phyloP scores from a whole-genome alignment of 129 eudicot species.

The Artemisia argyi region DNA sequence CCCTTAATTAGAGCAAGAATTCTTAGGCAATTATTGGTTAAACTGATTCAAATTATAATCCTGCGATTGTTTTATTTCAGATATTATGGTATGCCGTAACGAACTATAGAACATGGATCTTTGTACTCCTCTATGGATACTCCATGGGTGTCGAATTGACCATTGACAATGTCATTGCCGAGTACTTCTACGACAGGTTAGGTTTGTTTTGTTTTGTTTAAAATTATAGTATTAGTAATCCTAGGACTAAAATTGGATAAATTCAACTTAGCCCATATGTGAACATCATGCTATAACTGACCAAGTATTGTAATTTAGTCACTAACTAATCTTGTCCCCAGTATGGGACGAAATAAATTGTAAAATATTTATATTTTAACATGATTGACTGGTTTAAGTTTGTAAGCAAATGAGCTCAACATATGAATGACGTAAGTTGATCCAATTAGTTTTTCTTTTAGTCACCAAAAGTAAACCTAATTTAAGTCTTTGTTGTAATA shows the following conservation, averaged over 20 bases:
- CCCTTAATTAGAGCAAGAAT: neutral
- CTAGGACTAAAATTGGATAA: too few relatives aligned
- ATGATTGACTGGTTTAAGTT: too few relatives aligned
- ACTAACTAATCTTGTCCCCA: too few relatives aligned
- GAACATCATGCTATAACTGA: too few relatives aligned
- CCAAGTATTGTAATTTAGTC: too few relatives aligned
- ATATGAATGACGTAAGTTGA: too few relatives aligned
- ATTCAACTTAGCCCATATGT: too few relatives aligned
- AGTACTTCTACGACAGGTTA: slow-evolving; percentile 66
- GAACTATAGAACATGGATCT: slow-evolving; percentile 68
- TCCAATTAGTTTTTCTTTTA: too few relatives aligned
- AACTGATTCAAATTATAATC: neutral
- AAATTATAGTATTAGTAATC: too few relatives aligned
- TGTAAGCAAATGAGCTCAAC: neutral
- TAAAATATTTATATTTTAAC: too few relatives aligned
- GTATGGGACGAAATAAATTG: too few relatives aligned
- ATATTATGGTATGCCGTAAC: slow-evolving; percentile 60
- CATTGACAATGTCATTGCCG: slow-evolving; percentile 62
- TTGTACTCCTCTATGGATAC: slow-evolving; percentile 59
- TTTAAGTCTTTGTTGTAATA: neutral
- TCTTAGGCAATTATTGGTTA: neutral
- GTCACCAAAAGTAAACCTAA: too few relatives aligned
- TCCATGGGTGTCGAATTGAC: slow-evolving; percentile 67
- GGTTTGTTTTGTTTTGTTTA: neutral
- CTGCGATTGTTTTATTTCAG: slow-evolving; percentile 12